Base-by-base conservation (phyloP, 1,284 basidiomycete genomes). In the Sutorius eximius region DNA sequence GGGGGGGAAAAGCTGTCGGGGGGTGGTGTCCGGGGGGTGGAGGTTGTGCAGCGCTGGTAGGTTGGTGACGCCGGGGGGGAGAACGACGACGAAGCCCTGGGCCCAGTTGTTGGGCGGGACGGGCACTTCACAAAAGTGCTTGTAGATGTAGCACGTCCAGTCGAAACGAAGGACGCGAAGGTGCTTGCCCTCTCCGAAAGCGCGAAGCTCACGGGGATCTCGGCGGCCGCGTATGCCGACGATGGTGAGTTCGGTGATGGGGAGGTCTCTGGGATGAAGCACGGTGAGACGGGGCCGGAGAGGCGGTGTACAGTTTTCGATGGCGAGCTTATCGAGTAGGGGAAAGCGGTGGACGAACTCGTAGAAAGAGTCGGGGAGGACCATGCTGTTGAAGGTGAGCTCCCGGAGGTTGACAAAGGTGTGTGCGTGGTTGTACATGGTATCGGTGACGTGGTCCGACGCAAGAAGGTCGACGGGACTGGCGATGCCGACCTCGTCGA, bases 111-210 rank as follows among this genome's bases (percentile, higher is more conserved):
- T 63, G 51, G 33, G 43, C 0, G 62, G 38, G 16, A 13, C 7
- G 30, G 48, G 52, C 0, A n/a, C 4, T 15, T 60, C 53, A 7
- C 41, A 51, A 49, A 69, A 74, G 29, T 73, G 64, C 24, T 63
- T 64, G 60, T 75, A 72, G 16, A 76, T 67, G 54, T 73, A 73
- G 22, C 75, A 75, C 2, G 72, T 73, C 46, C 64, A 66, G 56
- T 76, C 75, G 55, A 77, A 67, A 47, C 68, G 70, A 22, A 76
- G 63, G 24, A 66, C 62, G 38, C 68, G 69, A n/a, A 77, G 70
- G 7, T 61, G 64, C 22, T 63, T 62, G 1, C 63, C 75, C 37
- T 63, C 64, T n/a, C 64, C 70, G 33, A 75, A 68, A 3, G 60
- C 57, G 12, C 52, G 63, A 8, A 60, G 53, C 22, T 71, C 67